Percentiles rank a stretch among this genome's conserved stretches.
Conservation (phyloP, 202 grass and related monocot genomes). For the Brachypodium distachyon region DNA sequence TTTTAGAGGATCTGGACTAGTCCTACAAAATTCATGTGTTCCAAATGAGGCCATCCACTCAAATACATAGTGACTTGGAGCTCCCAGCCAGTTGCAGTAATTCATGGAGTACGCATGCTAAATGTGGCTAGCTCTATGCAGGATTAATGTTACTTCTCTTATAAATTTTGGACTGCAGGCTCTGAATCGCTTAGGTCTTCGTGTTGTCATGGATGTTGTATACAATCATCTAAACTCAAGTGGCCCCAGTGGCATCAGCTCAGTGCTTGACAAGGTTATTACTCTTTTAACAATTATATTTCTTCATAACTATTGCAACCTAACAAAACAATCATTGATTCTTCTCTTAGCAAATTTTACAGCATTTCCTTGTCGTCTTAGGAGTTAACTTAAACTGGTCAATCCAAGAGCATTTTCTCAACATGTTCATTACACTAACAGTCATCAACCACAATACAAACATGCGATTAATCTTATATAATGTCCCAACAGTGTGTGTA, state of each 20-base stretch:
- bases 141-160: constrained; percentile 10
- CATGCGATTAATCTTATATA: neutral
- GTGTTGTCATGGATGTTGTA: constrained; percentile 85
- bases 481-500: too few species aligned
- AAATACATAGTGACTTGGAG: neutral
- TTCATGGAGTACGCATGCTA: neutral
- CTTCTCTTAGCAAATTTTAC: constrained; percentile 9
- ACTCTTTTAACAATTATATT: neutral
- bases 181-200: constrained; percentile 65
- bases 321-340: neutral
- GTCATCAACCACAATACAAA: neutral
- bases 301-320: neutral
- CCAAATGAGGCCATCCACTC: neutral
- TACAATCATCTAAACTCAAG: constrained; percentile 90
- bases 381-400: neutral
- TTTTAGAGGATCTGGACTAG: neutral
- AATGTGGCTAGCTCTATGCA: neutral
- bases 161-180: constrained; percentile 47
- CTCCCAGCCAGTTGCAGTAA: neutral
- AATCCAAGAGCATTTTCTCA: neutral
- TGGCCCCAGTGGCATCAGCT: constrained; percentile 52
- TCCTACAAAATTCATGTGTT: neutral
- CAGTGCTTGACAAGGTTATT: constrained; percentile 84
- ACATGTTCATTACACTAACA: neutral
- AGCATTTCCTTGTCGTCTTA: neutral